phyloP scores from a whole-genome alignment of 345 rosid species.

The Boechera stricta region DNA sequence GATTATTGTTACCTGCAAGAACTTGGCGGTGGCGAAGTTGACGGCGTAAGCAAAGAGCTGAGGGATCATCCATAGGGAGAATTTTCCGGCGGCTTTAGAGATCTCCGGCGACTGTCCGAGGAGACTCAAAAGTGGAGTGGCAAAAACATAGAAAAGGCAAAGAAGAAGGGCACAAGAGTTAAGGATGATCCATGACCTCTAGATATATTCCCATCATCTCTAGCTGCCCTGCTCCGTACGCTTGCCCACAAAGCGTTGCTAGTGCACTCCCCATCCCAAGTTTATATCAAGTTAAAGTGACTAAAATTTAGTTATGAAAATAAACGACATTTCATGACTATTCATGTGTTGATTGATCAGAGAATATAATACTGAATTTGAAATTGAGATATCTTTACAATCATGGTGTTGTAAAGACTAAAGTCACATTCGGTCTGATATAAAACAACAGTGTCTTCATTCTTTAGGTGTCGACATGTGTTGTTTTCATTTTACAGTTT shows the following conservation, averaged over 20 bases:
- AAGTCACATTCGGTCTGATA: too few relatives aligned
- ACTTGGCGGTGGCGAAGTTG: constrained; percentile 78
- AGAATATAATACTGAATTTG: too few relatives aligned
- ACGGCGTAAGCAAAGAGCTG: constrained; percentile 73
- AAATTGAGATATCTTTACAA: too few relatives aligned
- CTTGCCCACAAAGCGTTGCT: constrained; percentile 86
- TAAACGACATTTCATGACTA: too few relatives aligned
- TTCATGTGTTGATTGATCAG: too few relatives aligned
- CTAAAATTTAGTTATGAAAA: too few relatives aligned
- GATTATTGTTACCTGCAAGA: constrained; percentile 52
- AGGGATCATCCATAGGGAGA: constrained; percentile 78
- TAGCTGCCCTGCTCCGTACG: constrained; percentile 68
- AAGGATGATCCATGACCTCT: constrained; percentile 78
- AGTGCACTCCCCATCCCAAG: constrained; percentile 90
- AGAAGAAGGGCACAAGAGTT: constrained; percentile 52
- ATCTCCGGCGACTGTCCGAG: constrained; percentile 66
- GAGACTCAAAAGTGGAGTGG: constrained; percentile 49
- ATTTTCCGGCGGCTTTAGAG: constrained; percentile 60
- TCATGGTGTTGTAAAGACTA: too few relatives aligned
- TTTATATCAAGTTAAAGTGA: constrained; percentile 33
- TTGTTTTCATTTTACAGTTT: too few relatives aligned
- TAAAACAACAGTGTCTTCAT: too few relatives aligned
- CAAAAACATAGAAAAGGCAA: constrained; percentile 56
- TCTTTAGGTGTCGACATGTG: too few relatives aligned
- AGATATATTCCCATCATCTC: constrained; percentile 80